Evolutionary conservation across 2,329 filamentous ascomycete species (phyloP), one percentile per base, ranked within the genome.

Genomic region (Pseudogymnoascus sp.): DNA sequence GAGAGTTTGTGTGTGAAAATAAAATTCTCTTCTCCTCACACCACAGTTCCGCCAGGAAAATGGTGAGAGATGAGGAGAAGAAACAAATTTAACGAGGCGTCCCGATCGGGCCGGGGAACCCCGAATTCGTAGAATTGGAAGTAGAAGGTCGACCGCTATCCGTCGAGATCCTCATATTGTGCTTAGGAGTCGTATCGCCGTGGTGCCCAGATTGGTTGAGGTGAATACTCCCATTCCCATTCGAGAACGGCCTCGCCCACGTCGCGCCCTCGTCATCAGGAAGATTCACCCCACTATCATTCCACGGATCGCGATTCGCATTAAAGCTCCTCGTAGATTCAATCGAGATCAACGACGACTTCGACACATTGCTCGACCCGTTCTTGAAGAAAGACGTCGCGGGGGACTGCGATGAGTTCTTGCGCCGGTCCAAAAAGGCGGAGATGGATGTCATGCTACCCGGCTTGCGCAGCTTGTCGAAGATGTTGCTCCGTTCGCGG

Each of bases 271-370:
- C 92, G 68, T 96, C 91, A 71, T 97, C 93, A 67, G 90, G 83
- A 69, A 97, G 86, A 75, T 97, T 97, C 73, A 97, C 92, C 71
- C 93, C 93, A 73, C 91, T 96, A 75, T 97, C 93, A 75, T 97
- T 97, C 93, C 93, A 97, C 66, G 93, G 93, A 78, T 97, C 96
- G 76, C 93, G 90, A 76, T 96, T 96, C 69, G 91, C 91, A 67
- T 87, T 87, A 76, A 88, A 87, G 79, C 92, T 96, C 74, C 93
- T 90, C 37, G 92, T 92, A 60, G 93, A 97, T 77, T 97, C 93
- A 75, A 97, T 93, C 67, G 92, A 96, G 70, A 96, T 93, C 69
- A 97, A 86, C 36, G 93, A 97, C 60, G 93, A 95, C 79, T 96
- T 97, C 68, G 93, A 97, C 63, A 90, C 89, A 71, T 93, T 93